These are phyloP conservation scores for Rhexocercosporidium sp. DNA, from an alignment of 2,329 filamentous ascomycete genomes.

Conservation along the genomic window DNA sequence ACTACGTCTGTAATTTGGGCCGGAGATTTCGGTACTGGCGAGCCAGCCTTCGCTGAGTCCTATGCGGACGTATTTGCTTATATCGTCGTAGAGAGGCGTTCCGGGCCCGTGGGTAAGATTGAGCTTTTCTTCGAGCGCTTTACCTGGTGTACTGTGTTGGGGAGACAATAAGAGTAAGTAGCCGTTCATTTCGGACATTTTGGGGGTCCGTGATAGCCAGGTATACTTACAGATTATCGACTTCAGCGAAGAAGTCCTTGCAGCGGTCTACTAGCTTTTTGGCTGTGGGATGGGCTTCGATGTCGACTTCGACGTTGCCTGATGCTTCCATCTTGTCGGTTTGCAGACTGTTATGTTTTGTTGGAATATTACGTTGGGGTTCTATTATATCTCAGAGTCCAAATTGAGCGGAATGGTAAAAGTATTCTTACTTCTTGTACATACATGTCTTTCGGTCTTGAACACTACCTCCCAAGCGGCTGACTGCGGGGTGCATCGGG, in stretches of 20 bases:
- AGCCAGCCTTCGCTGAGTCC: slow-evolving; percentile 53
- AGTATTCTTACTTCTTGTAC: background rate
- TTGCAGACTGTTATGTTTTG: no score
- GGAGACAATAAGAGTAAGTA: background rate
- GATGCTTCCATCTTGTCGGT: slow-evolving; percentile 1
- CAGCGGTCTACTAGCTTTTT: slow-evolving; percentile 25
- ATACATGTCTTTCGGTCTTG: background rate
- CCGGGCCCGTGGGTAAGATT: slow-evolving; percentile 52
- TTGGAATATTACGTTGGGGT: no score
- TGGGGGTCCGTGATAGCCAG: no score
- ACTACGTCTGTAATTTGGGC: slow-evolving; percentile 52
- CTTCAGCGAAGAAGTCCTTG: slow-evolving; percentile 39
- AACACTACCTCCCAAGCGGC: background rate
- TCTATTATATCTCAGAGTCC: no score
- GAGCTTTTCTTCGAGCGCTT: slow-evolving; percentile 49
- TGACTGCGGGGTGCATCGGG: background rate
- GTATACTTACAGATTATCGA: slow-evolving; percentile 39
- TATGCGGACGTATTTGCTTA: slow-evolving; percentile 46
- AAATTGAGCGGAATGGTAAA: background rate
- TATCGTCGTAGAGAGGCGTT: slow-evolving; percentile 49
- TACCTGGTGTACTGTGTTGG: slow-evolving; percentile 50
- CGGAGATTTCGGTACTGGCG: slow-evolving; percentile 49
- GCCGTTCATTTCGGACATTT: no score
- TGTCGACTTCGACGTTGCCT: slow-evolving; percentile 15
- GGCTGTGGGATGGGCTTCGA: slow-evolving; percentile 15